Evolutionary conservation across 2,329 filamentous ascomycete species (phyloP), one percentile per base, ranked within the genome.

Genomic region (Ascochyta rabiei): DNA sequence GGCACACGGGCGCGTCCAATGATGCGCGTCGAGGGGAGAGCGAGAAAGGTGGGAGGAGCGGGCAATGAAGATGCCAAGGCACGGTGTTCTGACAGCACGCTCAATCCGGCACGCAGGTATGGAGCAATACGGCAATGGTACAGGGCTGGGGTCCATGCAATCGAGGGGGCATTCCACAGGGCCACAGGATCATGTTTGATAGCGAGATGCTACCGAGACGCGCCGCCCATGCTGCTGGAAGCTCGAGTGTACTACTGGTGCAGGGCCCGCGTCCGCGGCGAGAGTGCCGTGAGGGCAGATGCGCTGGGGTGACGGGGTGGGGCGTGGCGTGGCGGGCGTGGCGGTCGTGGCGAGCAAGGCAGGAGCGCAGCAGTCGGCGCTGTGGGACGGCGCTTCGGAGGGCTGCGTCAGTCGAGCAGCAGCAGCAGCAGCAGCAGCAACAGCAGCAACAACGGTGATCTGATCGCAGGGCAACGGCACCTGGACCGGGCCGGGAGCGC

Each of bases 41-140:
- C 40, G 50, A 48, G 34, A 53, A 3, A 64, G 53, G 33, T 19
- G 47, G 59, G 57, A 48, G 61, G 55, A 34, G 18, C 41, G 41
- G 33, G 52, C 41, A 31, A 55, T 50, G 52, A 42, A 50, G 52
- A 49, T 45, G 28, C 30, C 46, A 35, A 26, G 18, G 47, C 30
- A 28, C 31, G 42, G 41, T 19, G 41, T 31, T 42, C 46, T 50
- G 21, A 42, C 46, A 49, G 46, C 42, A 50, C 47, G 38, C 52
- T 70, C 67, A 72, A 68, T 72, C 68, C 70, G 75, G 75, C 60
- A 70, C 66, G 60, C 70, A 75, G 70, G 70, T 72, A 71, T 75
- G 73, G 71, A 67, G 69, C 61, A 72, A 65, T 67, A 64, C 64
- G 67, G 73, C 59, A 47, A 75, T 76, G 63, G 56, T 69, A 74